phyloP scores from a whole-genome alignment of 2,329 filamentous ascomycete genomes.

The Microdochium trichocladiopsis region DNA sequence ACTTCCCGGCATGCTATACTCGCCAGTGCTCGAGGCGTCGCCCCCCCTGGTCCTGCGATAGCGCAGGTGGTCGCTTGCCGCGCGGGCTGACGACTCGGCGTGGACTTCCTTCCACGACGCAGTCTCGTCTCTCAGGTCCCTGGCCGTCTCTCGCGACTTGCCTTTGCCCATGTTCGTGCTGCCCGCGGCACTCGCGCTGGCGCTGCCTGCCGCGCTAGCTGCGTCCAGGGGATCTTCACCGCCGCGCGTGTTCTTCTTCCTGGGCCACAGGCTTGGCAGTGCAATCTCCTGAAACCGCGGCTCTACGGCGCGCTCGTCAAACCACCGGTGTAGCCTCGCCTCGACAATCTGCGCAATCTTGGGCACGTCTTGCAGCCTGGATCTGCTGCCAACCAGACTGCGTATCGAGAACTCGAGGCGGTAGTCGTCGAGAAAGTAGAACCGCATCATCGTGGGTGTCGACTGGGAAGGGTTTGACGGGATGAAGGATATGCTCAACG shows the following conservation, averaged over 20 bases:
- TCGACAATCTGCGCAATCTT: slow-evolving; percentile 85
- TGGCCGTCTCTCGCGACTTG: slow-evolving; percentile 46
- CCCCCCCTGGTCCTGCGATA: slow-evolving; percentile 28
- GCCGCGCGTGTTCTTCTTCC: slow-evolving; percentile 75
- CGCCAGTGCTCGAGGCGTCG: slow-evolving; percentile 19
- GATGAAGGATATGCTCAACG: slow-evolving; percentile 86
- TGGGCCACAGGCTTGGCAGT: slow-evolving; percentile 74
- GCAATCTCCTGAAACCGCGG: slow-evolving; percentile 83
- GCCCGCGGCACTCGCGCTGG: neutral
- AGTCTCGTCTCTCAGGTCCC: slow-evolving; percentile 37
- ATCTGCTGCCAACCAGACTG: slow-evolving; percentile 73
- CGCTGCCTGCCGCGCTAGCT: slow-evolving; percentile 19
- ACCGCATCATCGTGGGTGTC: slow-evolving; percentile 82
- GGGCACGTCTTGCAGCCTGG: slow-evolving; percentile 74
- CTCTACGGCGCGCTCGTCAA: slow-evolving; percentile 80
- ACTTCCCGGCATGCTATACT: slow-evolving; percentile 36
- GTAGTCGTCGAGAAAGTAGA: slow-evolving; percentile 90
- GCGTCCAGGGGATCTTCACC: slow-evolving; percentile 52
- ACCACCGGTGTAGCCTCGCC: slow-evolving; percentile 74
- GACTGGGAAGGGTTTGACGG: slow-evolving; percentile 63
- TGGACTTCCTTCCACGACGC: slow-evolving; percentile 33
- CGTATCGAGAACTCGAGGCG: slow-evolving; percentile 75
- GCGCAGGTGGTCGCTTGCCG: slow-evolving; percentile 16
- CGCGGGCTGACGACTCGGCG: slow-evolving; percentile 19
- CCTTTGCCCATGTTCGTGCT: slow-evolving; percentile 30